These are phyloP conservation scores for Nannochloris sp. DNA, from an alignment of 139 green algal species.

Conservation along the genomic window DNA sequence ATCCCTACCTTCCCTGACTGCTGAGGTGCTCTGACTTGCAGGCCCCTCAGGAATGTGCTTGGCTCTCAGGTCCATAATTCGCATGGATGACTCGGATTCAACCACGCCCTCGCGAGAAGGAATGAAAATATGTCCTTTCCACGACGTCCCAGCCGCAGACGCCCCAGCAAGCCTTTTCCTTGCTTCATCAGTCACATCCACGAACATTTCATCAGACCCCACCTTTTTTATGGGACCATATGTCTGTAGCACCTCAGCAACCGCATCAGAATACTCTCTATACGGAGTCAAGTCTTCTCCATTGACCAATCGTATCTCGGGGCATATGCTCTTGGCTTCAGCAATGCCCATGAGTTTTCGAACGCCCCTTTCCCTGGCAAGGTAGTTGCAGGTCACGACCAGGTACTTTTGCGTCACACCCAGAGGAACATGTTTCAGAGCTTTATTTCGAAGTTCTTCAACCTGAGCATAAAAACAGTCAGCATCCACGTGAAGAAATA, in stretches of 20 bases:
- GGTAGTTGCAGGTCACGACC: conserved; percentile 77
- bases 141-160: conserved; percentile 14
- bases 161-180: conserved; percentile 11
- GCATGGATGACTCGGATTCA: not conserved
- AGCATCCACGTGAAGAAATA: conserved; percentile 64
- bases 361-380: conserved; percentile 53
- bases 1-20: not conserved
- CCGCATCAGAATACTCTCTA: conserved; percentile 27
- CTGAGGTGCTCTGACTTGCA: no score
- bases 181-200: conserved; percentile 57
- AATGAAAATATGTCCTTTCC: not conserved
- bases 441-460: conserved; percentile 46
- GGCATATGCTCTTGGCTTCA: conserved; percentile 47
- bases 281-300: conserved; percentile 64
- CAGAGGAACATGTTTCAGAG: conserved; percentile 9
- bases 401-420: conserved; percentile 73
- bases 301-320: conserved; percentile 45
- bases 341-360: conserved; percentile 67
- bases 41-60: not conserved
- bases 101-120: conserved; percentile 4
- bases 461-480: conserved; percentile 68
- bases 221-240: conserved; percentile 22
- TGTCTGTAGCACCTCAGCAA: conserved; percentile 26
- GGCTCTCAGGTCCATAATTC: not conserved
- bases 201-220: conserved; percentile 54